Conservation (phyloP, 495 filamentous ascomycete species). For the Astrothelium macrocarpum region DNA sequence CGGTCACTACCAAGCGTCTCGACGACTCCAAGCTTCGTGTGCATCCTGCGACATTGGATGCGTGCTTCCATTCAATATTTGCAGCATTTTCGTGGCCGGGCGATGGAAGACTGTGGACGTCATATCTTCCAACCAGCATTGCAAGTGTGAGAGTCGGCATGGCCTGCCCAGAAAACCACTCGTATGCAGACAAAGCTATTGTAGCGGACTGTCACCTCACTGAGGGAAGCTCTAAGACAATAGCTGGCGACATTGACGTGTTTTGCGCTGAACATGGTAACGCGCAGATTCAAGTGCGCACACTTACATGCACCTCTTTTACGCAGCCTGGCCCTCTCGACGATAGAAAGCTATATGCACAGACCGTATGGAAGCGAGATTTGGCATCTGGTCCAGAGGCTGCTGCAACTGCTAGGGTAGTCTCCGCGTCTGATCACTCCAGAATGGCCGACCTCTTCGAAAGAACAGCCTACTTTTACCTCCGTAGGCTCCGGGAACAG, state of each 20-base stretch:
- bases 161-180: neutral
- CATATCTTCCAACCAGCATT: neutral
- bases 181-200: neutral
- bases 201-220: neutral
- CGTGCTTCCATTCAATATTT: neutral
- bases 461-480: neutral
- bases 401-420: neutral
- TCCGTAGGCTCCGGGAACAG: neutral
- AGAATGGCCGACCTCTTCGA: neutral
- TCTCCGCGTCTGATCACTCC: neutral
- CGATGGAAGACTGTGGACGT: neutral
- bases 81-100: neutral
- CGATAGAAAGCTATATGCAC: neutral
- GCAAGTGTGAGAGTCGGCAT: neutral
- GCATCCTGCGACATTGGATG: neutral
- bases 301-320: neutral
- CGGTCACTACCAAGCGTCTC: neutral
- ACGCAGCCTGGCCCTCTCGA: neutral
- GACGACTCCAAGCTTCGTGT: neutral
- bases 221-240: neutral
- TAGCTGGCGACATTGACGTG: neutral
- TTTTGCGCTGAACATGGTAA: neutral
- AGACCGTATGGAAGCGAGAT: neutral
- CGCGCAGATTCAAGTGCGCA: neutral
- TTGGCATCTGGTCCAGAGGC: neutral